These are phyloP conservation scores for Paecilomyces variotii DNA, from an alignment of 2,329 filamentous ascomycete genomes.

Conservation along the genomic window DNA sequence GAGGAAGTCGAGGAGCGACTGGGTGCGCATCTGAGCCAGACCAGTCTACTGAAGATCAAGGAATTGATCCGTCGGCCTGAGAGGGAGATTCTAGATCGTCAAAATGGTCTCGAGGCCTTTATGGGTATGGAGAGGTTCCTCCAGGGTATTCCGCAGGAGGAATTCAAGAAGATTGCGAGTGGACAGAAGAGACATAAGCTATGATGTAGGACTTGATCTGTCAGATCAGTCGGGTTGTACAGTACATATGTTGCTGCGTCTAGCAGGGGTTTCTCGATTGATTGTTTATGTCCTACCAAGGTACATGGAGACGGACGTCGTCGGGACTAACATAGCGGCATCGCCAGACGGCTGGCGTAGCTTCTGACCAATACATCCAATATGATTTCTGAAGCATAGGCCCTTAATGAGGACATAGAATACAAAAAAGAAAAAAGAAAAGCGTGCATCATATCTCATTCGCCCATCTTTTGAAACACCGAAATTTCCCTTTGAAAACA, in stretches of 20 bases:
- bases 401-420: too few species aligned
- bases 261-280: neutral
- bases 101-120: constrained; percentile 80
- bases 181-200: constrained; percentile 95
- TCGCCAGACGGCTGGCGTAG: too few species aligned
- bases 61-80: constrained; percentile 68
- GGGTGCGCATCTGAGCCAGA: constrained; percentile 69
- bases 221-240: neutral
- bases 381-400: too few species aligned
- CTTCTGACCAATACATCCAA: too few species aligned
- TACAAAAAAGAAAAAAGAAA: too few species aligned
- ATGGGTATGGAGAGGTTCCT: constrained; percentile 74
- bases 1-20: constrained; percentile 73
- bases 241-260: neutral
- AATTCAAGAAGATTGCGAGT: constrained; percentile 76
- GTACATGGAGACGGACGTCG: neutral
- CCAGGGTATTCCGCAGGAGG: constrained; percentile 72
- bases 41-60: constrained; percentile 79
- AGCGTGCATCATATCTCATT: neutral
- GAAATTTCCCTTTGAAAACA: neutral
- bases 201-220: constrained; percentile 33
- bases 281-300: neutral
- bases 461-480: neutral
- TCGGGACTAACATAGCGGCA: too few species aligned
- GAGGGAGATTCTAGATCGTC: constrained; percentile 61